Conservation (phyloP, 108 stramenopile genomes). For the Skeletonema menzelii region DNA sequence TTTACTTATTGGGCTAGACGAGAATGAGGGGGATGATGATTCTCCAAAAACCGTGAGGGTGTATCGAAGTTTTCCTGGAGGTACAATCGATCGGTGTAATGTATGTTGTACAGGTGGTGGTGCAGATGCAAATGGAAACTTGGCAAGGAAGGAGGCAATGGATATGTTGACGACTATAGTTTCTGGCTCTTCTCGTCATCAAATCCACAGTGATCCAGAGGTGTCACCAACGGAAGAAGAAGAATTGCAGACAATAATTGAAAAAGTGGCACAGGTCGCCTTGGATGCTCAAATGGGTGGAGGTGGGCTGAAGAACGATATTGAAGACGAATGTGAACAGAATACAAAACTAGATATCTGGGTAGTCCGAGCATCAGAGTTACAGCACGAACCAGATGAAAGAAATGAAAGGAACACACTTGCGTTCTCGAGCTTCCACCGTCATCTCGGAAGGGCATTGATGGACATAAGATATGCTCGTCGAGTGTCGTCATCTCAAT, state of each 20-base stretch:
- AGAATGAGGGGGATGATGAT: constrained; percentile 28
- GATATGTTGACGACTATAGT: constrained; percentile 14
- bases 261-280: constrained; percentile 20
- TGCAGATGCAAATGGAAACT: constrained; percentile 28
- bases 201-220: background rate
- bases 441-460: constrained; percentile 21
- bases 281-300: constrained; percentile 9
- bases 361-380: constrained; percentile 16
- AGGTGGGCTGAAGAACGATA: constrained; percentile 5
- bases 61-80: constrained; percentile 72
- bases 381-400: background rate
- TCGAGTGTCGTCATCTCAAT: constrained; percentile 22
- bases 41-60: constrained; percentile 17
- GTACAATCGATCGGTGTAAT: constrained; percentile 58
- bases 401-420: background rate
- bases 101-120: constrained; percentile 47
- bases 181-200: background rate
- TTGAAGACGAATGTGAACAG: background rate
- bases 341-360: constrained; percentile 25
- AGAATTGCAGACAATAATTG: constrained; percentile 27
- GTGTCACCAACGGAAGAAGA: background rate
- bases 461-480: constrained; percentile 34
- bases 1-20: constrained; percentile 62
- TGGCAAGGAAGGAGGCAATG: constrained; percentile 34
- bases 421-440: constrained; percentile 14